Base-by-base conservation (phyloP, 495 filamentous ascomycete genomes). In the Trichoderma orchidacearum region DNA sequence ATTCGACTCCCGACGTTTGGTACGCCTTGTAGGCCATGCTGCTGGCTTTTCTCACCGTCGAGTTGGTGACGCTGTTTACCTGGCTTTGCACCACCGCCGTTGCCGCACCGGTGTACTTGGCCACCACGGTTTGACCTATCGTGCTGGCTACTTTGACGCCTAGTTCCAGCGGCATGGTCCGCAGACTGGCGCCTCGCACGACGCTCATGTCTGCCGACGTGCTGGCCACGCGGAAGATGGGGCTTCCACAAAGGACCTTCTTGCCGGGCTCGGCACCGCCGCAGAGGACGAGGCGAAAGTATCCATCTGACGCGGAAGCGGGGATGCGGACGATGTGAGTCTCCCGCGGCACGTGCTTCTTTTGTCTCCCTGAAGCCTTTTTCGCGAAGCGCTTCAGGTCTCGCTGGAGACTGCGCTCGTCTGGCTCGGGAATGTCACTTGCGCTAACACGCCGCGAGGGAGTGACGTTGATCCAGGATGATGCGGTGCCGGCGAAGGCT, bases 381-480 rank as follows among this genome's bases (percentile, higher is more conserved):
- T 80, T 83, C 1, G 63, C 58, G 34, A 84, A 83, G 38, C 78
- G 78, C 23, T 68, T 70, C 52, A 87, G 82, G 61, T 86, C 84
- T 38, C 84, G 70, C 63, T 85, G 80, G 83, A 83, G 85, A 25
- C 77, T 79, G 23, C 83, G 72, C 58, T 86, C 83, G 35, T 81
- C 78, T 8, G 64, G 61, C 2, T 71, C 65, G 0, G 70, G 67
- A 3, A 84, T 58, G 55, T 80, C 76, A 3, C 72, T 65, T 0
- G 75, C 59, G 9, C 63, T 58, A 0, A 78, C 64, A n/a, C 72
- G 68, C 6, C 72, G 64, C 2, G 73, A 65, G 0, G 84, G 84
- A 0, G 84, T 85, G 3, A 86, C 82, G 56, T 86, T 73, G 1
- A 86, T 62, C 84, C 84, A 86, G 66, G 69, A 70, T 17, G 74